These are phyloP conservation scores for Vanrija sp. DNA, from an alignment of 1,284 basidiomycete species.

Conservation along the genomic window DNA sequence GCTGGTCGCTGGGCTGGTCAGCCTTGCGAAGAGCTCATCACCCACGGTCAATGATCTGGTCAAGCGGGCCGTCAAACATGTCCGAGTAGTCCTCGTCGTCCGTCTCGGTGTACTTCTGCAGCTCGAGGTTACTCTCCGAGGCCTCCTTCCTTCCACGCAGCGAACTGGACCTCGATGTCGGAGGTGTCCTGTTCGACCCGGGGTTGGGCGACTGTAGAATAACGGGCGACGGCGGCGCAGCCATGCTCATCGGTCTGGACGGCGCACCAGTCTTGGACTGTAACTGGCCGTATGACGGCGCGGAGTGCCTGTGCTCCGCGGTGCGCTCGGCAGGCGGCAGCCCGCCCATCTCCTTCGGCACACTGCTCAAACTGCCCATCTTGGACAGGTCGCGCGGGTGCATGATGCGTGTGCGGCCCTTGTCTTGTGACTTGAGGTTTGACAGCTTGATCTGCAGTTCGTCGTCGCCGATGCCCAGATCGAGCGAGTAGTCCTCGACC, in stretches of 20 bases:
- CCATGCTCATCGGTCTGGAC: no score
- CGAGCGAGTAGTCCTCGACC: conserved; percentile 75
- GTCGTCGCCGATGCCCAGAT: conserved; percentile 70
- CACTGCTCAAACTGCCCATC: conserved; percentile 44
- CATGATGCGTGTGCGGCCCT: conserved; percentile 66
- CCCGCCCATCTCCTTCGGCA: conserved; percentile 9
- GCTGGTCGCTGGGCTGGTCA: conserved; percentile 8
- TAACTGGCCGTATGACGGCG: no score
- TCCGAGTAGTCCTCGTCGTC: conserved; percentile 86
- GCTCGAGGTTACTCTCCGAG: conserved; percentile 34
- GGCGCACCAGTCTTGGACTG: no score
- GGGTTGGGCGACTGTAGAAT: no score
- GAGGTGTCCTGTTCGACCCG: conserved; percentile 22
- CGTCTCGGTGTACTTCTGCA: conserved; percentile 77
- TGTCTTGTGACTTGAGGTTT: conserved; percentile 69
- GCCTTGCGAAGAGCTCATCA: neutral
- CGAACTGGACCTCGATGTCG: conserved; percentile 37
- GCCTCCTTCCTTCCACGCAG: conserved; percentile 23
- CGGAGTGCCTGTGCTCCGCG: no score
- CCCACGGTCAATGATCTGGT: neutral
- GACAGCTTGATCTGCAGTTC: conserved; percentile 89
- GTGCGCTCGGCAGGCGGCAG: no score
- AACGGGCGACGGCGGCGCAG: no score
- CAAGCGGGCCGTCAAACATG: conserved; percentile 59
- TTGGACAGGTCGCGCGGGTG: conserved; percentile 73